Conservation (phyloP, 768 basidiomycete species). For the Nidula microcarpa region DNA sequence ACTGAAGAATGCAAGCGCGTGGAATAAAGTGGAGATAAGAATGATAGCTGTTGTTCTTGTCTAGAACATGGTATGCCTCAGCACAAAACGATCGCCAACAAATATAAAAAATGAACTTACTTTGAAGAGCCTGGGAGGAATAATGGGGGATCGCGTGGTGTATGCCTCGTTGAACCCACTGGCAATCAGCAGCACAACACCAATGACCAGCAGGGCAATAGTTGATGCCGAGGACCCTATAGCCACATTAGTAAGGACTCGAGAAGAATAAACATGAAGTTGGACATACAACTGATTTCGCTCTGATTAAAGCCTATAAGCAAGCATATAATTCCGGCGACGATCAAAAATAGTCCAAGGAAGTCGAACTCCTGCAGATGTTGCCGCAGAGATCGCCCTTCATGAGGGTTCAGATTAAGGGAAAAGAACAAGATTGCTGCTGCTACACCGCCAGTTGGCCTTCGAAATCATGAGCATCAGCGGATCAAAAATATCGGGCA, state of each 20-base stretch:
- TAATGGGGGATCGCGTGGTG: conserved; percentile 64
- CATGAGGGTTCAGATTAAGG: conserved; percentile 76
- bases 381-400: conserved; percentile 50
- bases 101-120: conserved; percentile 25
- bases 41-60: conserved; percentile 72
- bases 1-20: conserved; percentile 59
- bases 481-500: neutral
- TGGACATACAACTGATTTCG: conserved; percentile 56
- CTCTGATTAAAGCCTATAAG: conserved; percentile 74
- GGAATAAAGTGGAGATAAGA: conserved; percentile 56
- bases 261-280: neutral
- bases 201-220: conserved; percentile 60
- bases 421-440: conserved; percentile 63
- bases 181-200: conserved; percentile 45
- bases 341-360: conserved; percentile 58
- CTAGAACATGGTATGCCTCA: conserved; percentile 22
- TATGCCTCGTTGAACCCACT: conserved; percentile 56
- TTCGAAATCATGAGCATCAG: conserved; percentile 14
- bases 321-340: conserved; percentile 62
- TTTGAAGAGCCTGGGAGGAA: conserved; percentile 74
- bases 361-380: conserved; percentile 73
- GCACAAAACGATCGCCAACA: neutral
- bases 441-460: conserved; percentile 72
- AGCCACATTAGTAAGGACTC: neutral
- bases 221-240: conserved; percentile 61